A percentile compares a stretch with the other conserved stretches of the same genome.
Conservation (phyloP, 176 grass and related monocot species). For the Canna indica region DNA sequence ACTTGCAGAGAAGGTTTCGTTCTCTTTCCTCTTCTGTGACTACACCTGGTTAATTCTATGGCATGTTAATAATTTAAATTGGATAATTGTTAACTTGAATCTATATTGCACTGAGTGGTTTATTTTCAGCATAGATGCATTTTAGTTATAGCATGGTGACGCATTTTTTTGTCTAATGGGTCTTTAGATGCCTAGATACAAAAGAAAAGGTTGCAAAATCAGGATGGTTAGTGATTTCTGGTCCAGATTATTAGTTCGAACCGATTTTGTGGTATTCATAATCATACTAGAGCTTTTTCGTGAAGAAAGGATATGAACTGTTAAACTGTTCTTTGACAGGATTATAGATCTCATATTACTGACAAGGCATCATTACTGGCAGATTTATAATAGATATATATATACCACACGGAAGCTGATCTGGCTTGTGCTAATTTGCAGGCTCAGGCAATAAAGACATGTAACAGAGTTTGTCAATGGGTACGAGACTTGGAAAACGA, state of each 20-base stretch:
- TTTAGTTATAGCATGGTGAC: background rate
- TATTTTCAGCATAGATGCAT: background rate
- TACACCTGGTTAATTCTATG: background rate
- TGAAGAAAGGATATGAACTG: background rate
- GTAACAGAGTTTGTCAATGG: constrained; percentile 96
- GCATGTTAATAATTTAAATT: background rate
- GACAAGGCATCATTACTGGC: background rate
- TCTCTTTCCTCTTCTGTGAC: constrained; percentile 4
- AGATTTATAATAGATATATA: constrained; percentile 4
- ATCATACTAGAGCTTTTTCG: background rate
- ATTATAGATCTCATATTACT: background rate
- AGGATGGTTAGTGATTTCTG: no score
- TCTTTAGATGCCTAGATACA: background rate
- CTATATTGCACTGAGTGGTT: background rate
- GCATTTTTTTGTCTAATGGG: background rate
- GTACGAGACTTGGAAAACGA: constrained; percentile 87
- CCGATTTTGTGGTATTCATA: no score
- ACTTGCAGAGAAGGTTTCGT: constrained; percentile 72
- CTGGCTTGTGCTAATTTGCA: constrained; percentile 17
- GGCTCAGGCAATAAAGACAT: constrained; percentile 77
- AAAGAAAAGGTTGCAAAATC: background rate
- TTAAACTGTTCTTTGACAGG: background rate
- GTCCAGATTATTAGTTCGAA: no score
- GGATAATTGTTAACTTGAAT: background rate
- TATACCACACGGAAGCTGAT: constrained; percentile 1